Percentiles rank a stretch among this genome's conserved stretches.
These are phyloP conservation scores for Eimeria acervulina DNA, from an alignment of 169 alveolate genomes.

Conservation along the genomic window DNA sequence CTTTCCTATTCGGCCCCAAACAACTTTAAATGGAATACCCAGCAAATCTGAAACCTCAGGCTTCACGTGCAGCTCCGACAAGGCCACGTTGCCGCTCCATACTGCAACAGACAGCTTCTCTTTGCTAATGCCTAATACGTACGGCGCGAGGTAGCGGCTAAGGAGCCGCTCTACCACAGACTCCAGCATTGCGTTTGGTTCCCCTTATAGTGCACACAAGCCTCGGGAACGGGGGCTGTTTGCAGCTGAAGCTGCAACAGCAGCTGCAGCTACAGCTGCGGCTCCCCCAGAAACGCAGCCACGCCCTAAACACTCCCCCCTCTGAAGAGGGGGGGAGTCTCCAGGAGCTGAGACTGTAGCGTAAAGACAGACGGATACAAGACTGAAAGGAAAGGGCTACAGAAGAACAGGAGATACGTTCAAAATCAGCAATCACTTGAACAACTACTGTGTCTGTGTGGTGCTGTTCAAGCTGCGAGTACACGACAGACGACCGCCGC, in stretches of 20 bases:
- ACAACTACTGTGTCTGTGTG: neutral
- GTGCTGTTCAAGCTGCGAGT: neutral
- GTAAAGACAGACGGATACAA: neutral
- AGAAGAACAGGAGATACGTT: neutral
- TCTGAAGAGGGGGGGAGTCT: neutral
- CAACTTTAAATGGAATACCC: slow-evolving; percentile 87
- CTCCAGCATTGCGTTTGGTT: slow-evolving; percentile 87
- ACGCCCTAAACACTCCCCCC: neutral
- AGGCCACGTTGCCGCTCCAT: slow-evolving; percentile 93
- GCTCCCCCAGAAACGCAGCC: neutral
- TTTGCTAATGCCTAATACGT: slow-evolving; percentile 91
- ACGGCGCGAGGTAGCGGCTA: slow-evolving; percentile 92
- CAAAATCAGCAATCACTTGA: neutral
- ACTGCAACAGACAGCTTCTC: slow-evolving; percentile 92
- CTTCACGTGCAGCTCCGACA: slow-evolving; percentile 90
- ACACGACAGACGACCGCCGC: neutral
- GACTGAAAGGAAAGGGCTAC: neutral
- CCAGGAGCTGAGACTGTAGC: neutral
- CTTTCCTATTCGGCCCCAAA: slow-evolving; percentile 90
- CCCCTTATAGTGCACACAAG: neutral
- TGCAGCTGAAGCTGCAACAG: too few relatives aligned
- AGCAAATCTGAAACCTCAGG: slow-evolving; percentile 90
- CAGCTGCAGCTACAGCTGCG: neutral
- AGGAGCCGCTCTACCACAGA: slow-evolving; percentile 91
- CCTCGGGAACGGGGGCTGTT: neutral